Evolutionary conservation across 2,329 filamentous ascomycete genomes (phyloP).

Genomic region (Periconia sp.): DNA sequence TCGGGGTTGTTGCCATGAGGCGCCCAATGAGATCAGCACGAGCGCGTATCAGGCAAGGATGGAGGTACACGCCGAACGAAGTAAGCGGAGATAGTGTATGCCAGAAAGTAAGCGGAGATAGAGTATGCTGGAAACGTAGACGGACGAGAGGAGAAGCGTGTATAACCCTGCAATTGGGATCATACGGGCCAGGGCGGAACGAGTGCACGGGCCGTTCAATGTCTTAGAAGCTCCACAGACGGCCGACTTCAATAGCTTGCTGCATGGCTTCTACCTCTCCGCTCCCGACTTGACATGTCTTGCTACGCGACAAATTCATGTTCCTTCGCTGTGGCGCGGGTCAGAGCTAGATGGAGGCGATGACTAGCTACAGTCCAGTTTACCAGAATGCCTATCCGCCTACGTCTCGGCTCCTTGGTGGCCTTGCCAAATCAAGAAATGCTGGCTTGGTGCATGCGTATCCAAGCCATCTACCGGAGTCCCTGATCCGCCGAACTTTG

Average conservation of each 20-base stretch:
- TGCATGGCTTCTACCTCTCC: slow-evolving; percentile 18
- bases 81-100: slow-evolving; percentile 7
- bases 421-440: slow-evolving; percentile 17
- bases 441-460: slow-evolving; percentile 24
- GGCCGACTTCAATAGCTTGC: slow-evolving; percentile 21
- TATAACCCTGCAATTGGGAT: slow-evolving; percentile 21
- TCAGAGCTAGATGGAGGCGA: slow-evolving; percentile 13
- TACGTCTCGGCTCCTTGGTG: slow-evolving; percentile 25
- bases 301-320: slow-evolving; percentile 4
- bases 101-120: too few species aligned
- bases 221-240: slow-evolving; percentile 16
- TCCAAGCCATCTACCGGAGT: slow-evolving; percentile 21
- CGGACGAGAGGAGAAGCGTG: slow-evolving; percentile 19
- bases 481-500: slow-evolving; percentile 14
- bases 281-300: slow-evolving; percentile 6
- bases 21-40: slow-evolving; percentile 1
- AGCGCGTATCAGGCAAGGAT: slow-evolving; percentile 6
- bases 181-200: slow-evolving; percentile 12
- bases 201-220: slow-evolving; percentile 9
- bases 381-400: slow-evolving; percentile 17
- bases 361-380: slow-evolving; percentile 20
- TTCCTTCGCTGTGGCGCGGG: slow-evolving; percentile 17
- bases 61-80: slow-evolving; percentile 10
- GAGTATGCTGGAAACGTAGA: slow-evolving; percentile 11
- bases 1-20: slow-evolving; percentile 7